Evolutionary conservation across 2,329 filamentous ascomycete genomes (phyloP), one percentile per base, ranked within the genome.

Genomic region (Fusarium brachygibbosum): DNA sequence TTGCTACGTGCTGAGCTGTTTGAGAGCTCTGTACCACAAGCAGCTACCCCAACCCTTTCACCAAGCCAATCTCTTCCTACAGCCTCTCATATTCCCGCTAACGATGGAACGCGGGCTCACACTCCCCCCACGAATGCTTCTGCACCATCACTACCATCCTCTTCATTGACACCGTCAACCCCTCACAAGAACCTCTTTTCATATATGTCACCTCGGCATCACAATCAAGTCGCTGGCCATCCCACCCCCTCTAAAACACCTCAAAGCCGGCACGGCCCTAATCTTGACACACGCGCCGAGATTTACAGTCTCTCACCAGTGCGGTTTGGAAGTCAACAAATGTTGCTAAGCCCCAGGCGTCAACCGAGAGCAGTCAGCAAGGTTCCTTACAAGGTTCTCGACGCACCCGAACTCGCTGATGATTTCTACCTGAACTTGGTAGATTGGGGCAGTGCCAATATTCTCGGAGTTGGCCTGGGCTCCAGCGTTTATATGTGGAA

Each of bases 401-500:
- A 99, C 82, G 96, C 96, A 1, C 96, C 96, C 3, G 96, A 98
- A 77, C 83, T 99, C 45, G 94, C 95, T 29, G 96, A 99, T 76
- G 96, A 99, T 77, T 99, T 98, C 79, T 99, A 99, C 75, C 85
- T 99, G 35, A 99, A 99, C 75, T 83, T 99, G 28, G 95, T 99
- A 5, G 96, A 99, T 76, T 99, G 96, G 96, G 96, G 96, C 42
- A 97, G 93, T 74, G 94, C 92, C 72, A 97, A 98, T 78, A 91
- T 97, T 11, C 85, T 99, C 13, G 96, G 95, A 9, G 96, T 99
- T 42, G 96, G 96, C 0, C 83, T 99, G 28, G 94, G 94, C 19
- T 93, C 92, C 19, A 97, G 93, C 71, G 96, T 99, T 8, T 99
- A 98, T 77, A 96, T 98, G 89, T 99, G 96, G 96, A 97, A 98